A percentile compares a stretch with the other conserved stretches of the same genome.
phyloP scores from a whole-genome alignment of 1,284 basidiomycete species.

The Kalmanozyma brasiliensis region DNA sequence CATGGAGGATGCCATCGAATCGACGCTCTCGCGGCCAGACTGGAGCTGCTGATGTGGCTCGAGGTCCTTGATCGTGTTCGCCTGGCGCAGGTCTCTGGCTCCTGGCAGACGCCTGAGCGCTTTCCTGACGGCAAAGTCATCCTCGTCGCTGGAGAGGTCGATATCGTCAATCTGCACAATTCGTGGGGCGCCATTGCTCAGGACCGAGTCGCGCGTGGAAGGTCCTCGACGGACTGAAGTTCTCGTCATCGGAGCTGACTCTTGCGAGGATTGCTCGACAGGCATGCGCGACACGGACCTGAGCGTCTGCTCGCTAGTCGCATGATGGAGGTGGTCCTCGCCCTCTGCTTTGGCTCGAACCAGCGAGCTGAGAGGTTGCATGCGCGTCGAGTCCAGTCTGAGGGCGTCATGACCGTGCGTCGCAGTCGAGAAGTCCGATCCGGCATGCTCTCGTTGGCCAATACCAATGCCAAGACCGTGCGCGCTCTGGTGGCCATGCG shows the following conservation, averaged over 20 bases:
- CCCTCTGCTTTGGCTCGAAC: constrained; percentile 2
- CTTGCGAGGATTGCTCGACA: constrained; percentile 2
- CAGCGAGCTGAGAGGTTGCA: constrained; percentile 19
- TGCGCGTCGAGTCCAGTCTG: constrained; percentile 13
- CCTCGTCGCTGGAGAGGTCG: constrained; percentile 64
- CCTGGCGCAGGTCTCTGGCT: constrained; percentile 60
- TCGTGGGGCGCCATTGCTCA: constrained; percentile 43
- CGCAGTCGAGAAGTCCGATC: background rate
- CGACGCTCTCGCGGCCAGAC: constrained; percentile 42
- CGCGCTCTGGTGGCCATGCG: constrained; percentile 1
- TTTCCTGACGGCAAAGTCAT: constrained; percentile 58
- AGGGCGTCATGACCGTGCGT: constrained; percentile 10
- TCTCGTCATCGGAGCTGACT: background rate
- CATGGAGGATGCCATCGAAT: constrained; percentile 46
- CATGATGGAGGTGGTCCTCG: constrained; percentile 50
- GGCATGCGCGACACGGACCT: constrained; percentile 41
- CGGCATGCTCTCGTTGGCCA: constrained; percentile 2
- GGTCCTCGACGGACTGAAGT: constrained; percentile 10
- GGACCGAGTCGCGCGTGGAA: constrained; percentile 26
- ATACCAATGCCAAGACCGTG: constrained; percentile 53
- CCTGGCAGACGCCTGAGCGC: constrained; percentile 61
- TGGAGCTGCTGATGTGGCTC: constrained; percentile 22
- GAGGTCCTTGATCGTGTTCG: constrained; percentile 54
- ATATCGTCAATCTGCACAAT: constrained; percentile 65
- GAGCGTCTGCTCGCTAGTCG: constrained; percentile 56